Percentiles rank a stretch among this genome's conserved stretches.
These are phyloP conservation scores for Peronospora destructor DNA, from an alignment of 352 stramenopile species.

Conservation along the genomic window DNA sequence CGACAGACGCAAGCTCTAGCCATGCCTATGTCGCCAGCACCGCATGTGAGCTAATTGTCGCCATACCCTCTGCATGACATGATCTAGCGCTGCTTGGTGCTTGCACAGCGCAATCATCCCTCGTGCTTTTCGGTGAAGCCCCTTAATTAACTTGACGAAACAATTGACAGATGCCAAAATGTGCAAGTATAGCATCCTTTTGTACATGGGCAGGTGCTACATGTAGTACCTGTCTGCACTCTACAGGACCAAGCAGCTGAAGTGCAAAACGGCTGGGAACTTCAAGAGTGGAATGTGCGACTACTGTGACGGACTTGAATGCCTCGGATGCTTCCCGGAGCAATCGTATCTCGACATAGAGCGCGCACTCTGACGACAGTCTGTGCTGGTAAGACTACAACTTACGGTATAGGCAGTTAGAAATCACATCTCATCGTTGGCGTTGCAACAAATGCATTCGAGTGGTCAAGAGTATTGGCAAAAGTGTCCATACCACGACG, in stretches of 20 bases:
- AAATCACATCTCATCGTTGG: slow-evolving; percentile 10
- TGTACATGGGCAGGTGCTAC: background rate
- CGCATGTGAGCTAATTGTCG: too few species aligned
- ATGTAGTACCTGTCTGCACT: too few species aligned
- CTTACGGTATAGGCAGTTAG: background rate
- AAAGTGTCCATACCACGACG: background rate
- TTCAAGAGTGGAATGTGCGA: slow-evolving; percentile 6
- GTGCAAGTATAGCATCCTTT: background rate
- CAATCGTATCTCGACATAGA: slow-evolving; percentile 33
- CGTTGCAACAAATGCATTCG: slow-evolving; percentile 5
- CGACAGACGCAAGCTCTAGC: too few species aligned
- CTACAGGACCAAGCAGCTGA: background rate
- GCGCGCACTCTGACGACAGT: slow-evolving; percentile 6
- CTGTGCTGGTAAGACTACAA: background rate
- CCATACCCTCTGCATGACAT: slow-evolving; percentile 1
- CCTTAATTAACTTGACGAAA: slow-evolving; percentile 12
- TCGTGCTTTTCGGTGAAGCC: slow-evolving; percentile 8
- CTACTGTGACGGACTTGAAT: slow-evolving; percentile 16
- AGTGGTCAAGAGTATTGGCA: slow-evolving; percentile 2
- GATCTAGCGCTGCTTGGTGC: slow-evolving; percentile 2
- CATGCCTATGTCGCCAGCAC: too few species aligned
- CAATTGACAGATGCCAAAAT: background rate
- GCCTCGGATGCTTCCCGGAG: slow-evolving; percentile 9
- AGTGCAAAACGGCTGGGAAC: slow-evolving; percentile 1
- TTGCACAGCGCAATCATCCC: slow-evolving; percentile 21